These are phyloP conservation scores for Schrenkiella parvula DNA, from an alignment of 345 rosid genomes.

Conservation along the genomic window DNA sequence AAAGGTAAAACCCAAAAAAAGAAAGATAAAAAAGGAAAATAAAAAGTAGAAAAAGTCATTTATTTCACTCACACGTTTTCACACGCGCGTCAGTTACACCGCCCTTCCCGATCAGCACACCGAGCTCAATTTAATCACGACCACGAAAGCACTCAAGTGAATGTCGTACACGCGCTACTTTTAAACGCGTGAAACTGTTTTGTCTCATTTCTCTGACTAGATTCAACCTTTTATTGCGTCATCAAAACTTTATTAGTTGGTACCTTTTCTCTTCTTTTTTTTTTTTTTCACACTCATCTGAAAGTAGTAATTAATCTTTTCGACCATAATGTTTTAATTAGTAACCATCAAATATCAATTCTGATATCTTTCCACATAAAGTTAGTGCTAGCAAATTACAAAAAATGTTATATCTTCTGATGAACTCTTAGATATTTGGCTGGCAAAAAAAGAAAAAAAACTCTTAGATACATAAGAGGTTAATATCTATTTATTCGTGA, in stretches of 20 bases:
- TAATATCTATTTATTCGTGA: no score
- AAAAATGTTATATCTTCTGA: not conserved
- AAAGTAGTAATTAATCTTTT: not conserved
- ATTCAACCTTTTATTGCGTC: slow-evolving; percentile 29
- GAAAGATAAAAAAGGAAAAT: not conserved
- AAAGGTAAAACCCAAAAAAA: not conserved
- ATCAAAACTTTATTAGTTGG: slow-evolving; percentile 29
- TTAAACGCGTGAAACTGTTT: slow-evolving; percentile 8
- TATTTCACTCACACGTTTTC: slow-evolving; percentile 1
- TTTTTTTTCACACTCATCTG: not conserved
- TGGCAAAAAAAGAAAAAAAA: no score
- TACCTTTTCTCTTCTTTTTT: slow-evolving; percentile 5
- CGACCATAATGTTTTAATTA: not conserved
- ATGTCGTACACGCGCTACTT: slow-evolving; percentile 22
- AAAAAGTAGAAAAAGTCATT: not conserved
- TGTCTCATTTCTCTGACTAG: slow-evolving; percentile 28
- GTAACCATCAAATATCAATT: slow-evolving; percentile 13
- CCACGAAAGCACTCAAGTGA: not conserved
- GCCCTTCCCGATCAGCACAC: not conserved
- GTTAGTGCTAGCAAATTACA: not conserved
- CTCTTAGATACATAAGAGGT: no score
- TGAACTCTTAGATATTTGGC: not conserved
- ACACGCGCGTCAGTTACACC: slow-evolving; percentile 4
- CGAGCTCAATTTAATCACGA: not conserved
- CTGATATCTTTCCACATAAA: not conserved